phyloP scores from a whole-genome alignment of 1,284 basidiomycete species.

The Pulveroboletus sp. region DNA sequence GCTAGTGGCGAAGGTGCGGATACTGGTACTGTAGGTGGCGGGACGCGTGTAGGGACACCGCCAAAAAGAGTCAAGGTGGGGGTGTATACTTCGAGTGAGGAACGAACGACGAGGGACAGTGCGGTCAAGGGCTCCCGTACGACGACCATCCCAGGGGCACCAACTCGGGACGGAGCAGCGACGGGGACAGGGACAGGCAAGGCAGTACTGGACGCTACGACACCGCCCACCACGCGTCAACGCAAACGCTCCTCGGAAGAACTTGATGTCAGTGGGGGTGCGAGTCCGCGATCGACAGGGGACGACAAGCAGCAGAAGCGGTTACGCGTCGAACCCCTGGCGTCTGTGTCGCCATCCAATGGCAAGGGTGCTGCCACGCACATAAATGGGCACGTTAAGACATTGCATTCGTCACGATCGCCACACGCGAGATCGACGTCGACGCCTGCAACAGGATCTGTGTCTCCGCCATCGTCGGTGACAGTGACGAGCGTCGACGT shows the following conservation, averaged over 20 bases:
- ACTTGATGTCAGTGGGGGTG: constrained; percentile 20
- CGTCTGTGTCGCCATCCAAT: constrained; percentile 10
- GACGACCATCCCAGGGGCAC: not conserved
- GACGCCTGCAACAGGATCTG: constrained; percentile 13
- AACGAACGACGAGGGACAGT: not conserved
- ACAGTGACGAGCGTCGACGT: constrained; percentile 21
- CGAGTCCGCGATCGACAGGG: constrained; percentile 10
- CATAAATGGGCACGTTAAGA: not conserved
- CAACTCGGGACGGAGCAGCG: not conserved
- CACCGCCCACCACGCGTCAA: constrained; percentile 23
- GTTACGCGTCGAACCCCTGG: constrained; percentile 29
- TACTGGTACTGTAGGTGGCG: not conserved
- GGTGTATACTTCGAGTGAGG: constrained; percentile 13
- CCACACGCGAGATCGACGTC: constrained; percentile 10
- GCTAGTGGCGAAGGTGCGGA: not conserved
- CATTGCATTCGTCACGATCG: constrained; percentile 8
- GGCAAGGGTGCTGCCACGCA: not conserved
- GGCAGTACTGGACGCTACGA: not conserved
- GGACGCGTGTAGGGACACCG: constrained; percentile 25
- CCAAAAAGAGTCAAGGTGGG: constrained; percentile 34
- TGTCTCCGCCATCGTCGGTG: constrained; percentile 23
- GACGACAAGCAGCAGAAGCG: constrained; percentile 34
- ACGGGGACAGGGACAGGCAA: not conserved
- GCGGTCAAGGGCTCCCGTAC: not conserved
- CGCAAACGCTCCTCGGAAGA: constrained; percentile 39